Base-by-base conservation (phyloP, 768 basidiomycete species). In the Lentinula lateritia region DNA sequence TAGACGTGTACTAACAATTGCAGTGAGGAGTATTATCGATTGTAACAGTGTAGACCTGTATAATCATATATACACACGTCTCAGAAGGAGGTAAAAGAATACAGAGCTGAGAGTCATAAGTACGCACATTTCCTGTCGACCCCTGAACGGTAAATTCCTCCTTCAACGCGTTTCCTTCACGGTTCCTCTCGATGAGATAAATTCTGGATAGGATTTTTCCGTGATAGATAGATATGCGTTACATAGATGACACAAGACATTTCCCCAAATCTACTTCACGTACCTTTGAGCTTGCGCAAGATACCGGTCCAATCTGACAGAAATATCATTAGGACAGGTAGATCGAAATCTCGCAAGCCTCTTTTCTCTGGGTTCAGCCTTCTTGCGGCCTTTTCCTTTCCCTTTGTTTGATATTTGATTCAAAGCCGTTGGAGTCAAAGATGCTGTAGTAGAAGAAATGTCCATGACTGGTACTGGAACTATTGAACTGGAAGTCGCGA, bases 101-200 rank as follows among this genome's bases (percentile, higher is more conserved):
- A 16, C 28, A 28, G 3, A 28, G 28, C 28, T 28, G 18, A 41
- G 23, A 23, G 23, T 2, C 20, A 28, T 45, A 5, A 16, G 13
- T 32, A 34, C 56, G 9, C 42, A 59, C 58, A 48, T 59, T 59
- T 18, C 58, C 58, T 1, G 58, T 59, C 15, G 58, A 59, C 32
- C 58, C 58, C 28, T 59, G 58, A 18, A 59, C 46, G 1, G n/a
- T 23, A n/a, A 59, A 59, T n/a, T 59, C 58, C 41, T 59, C 58
- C 10, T 41, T 59, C n/a, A 59, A 46, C 23, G 58, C 58, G 10
- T 59, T 32, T 10, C 45, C 34, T 32, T 59, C 45, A 20, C 58
- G 58, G 35, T 10, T 59, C 39, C 58, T 46, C 13, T 59, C 58
- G 16, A 59, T 59, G 34, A 59, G 43, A 50, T 59, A 59, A 0